Evolutionary conservation across 2,329 filamentous ascomycete species (phyloP).

Genomic region (Aquanectria penicillioides): DNA sequence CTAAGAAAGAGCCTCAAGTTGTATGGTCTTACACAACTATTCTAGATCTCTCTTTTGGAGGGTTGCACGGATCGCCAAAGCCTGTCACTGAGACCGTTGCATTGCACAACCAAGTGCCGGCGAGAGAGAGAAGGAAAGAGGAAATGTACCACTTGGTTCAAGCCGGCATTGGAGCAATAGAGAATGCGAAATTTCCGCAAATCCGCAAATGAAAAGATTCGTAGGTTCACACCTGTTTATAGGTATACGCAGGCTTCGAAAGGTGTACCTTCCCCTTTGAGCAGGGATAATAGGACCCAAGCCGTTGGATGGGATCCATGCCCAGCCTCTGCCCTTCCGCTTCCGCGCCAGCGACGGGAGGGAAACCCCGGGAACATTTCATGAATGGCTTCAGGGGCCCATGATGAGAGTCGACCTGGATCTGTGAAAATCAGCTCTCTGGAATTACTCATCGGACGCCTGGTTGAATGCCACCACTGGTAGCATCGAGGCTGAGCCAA

Average conservation of each 20-base stretch:
- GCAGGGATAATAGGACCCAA: conserved; percentile 11
- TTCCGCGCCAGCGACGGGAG: conserved; percentile 14
- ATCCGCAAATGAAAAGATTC: too few species aligned
- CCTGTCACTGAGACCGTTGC: too few species aligned
- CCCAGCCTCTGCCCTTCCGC: conserved; percentile 3
- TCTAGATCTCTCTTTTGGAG: neutral
- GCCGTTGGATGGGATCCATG: conserved; percentile 19
- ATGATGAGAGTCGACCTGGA: neutral
- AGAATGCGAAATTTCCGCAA: too few species aligned
- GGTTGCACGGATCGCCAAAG: conserved; percentile 2
- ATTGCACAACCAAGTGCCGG: neutral
- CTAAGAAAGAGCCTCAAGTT: too few species aligned
- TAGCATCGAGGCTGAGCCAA: neutral
- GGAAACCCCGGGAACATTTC: conserved; percentile 7
- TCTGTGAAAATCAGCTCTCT: too few species aligned
- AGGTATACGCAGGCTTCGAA: too few species aligned
- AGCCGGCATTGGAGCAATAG: too few species aligned
- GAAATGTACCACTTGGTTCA: neutral
- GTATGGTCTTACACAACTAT: too few species aligned
- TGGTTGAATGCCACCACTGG: too few species aligned
- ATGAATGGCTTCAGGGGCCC: neutral
- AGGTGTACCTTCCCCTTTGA: neutral
- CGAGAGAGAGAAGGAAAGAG: neutral
- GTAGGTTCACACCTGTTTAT: too few species aligned
- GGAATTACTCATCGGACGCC: too few species aligned